Conservation (phyloP, 177 flowering plant genomes). For the Tripterygium wilfordii region DNA sequence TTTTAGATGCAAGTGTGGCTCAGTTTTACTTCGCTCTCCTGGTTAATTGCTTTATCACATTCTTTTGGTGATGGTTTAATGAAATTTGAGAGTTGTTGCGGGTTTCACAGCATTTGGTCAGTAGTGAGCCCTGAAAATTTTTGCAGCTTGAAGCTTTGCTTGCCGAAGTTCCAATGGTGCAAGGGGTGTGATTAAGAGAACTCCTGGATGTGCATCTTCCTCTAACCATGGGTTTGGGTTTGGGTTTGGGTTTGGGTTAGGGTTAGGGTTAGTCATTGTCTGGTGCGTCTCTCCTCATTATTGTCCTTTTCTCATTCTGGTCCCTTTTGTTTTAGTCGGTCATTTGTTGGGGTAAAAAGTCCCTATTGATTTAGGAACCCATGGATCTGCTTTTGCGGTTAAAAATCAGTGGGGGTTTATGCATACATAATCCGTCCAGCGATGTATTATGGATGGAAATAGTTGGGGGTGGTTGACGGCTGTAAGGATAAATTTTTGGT, state of each 20-base stretch:
- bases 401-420: slow-evolving; percentile 20
- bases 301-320: background rate
- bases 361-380: too few relatives aligned
- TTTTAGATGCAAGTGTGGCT: background rate
- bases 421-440: too few relatives aligned
- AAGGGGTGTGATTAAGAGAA: slow-evolving; percentile 2
- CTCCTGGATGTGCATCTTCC: background rate
- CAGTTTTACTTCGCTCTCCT: slow-evolving; percentile 11
- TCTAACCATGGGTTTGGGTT: slow-evolving; percentile 1
- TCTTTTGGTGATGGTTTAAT: slow-evolving; percentile 8
- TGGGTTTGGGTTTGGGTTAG: too few relatives aligned
- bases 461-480: slow-evolving; percentile 7
- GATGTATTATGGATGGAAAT: slow-evolving; percentile 5
- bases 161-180: background rate
- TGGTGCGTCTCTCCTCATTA: slow-evolving; percentile 12
- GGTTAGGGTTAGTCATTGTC: slow-evolving; percentile 7
- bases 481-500: slow-evolving; percentile 11
- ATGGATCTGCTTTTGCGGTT: slow-evolving; percentile 5
- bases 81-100: slow-evolving; percentile 9
- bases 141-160: slow-evolving; percentile 7
- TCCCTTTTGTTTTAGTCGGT: background rate
- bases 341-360: too few relatives aligned
- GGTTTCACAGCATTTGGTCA: slow-evolving; percentile 11
- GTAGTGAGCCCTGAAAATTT: slow-evolving; percentile 11
- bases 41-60: slow-evolving; percentile 15